phyloP scores from a whole-genome alignment of 352 stramenopile species.

The Plasmopara muralis region DNA sequence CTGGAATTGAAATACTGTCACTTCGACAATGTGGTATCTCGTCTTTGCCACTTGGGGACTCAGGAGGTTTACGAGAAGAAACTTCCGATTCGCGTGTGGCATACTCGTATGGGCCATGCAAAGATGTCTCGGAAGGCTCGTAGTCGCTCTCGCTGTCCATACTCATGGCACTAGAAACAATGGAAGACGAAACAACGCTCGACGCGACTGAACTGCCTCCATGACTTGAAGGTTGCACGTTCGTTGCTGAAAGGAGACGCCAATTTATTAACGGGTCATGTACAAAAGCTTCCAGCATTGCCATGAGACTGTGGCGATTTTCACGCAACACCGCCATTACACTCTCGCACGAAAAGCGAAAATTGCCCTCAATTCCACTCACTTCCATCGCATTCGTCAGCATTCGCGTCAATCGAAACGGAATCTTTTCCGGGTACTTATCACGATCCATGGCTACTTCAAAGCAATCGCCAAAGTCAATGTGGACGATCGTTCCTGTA shows the following conservation, averaged over 20 bases:
- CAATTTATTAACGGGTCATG: conserved; percentile 99
- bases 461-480: conserved; percentile 96
- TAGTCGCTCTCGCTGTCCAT: conserved; percentile 27
- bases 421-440: conserved; percentile 99
- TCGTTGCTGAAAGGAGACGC: conserved; percentile 84
- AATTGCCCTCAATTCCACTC: conserved; percentile 97
- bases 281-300: conserved; percentile 99
- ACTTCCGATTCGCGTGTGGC: conserved; percentile 1
- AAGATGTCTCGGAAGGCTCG: conserved; percentile 19
- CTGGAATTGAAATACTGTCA: conserved; percentile 55
- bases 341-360: conserved; percentile 94
- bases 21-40: conserved; percentile 24
- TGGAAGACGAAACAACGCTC: conserved; percentile 27
- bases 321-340: conserved; percentile 97
- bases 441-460: conserved; percentile 98
- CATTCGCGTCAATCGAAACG: conserved; percentile 99
- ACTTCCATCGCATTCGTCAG: conserved; percentile 98
- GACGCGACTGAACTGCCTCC: conserved; percentile 24
- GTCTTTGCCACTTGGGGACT: conserved; percentile 8
- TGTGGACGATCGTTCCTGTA: conserved; percentile 96
- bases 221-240: conserved; percentile 37
- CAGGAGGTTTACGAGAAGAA: conserved; percentile 5
- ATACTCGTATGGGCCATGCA: conserved; percentile 4
- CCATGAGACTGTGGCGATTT: conserved; percentile 97
- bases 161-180: conserved; percentile 24